phyloP scores from a whole-genome alignment of 2,329 filamentous ascomycete species.

The Leptographium procerum region DNA sequence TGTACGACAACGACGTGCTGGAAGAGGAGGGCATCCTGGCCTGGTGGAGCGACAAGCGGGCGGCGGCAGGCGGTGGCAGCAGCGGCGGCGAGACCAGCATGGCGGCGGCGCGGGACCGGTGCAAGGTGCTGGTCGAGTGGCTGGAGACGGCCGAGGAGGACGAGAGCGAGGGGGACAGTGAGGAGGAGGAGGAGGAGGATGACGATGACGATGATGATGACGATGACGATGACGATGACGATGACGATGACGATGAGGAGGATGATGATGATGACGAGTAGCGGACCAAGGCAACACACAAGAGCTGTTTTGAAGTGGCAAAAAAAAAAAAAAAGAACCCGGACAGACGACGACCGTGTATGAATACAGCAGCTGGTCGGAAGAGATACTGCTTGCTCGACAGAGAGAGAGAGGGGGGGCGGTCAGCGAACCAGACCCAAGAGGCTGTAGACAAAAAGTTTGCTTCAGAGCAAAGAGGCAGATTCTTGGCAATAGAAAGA shows the following conservation, averaged over 20 bases:
- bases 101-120: constrained; percentile 59
- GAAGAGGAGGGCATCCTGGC: constrained; percentile 79
- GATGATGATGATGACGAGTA: background rate
- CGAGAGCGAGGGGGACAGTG: constrained; percentile 44
- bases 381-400: no score
- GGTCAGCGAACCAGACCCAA: no score
- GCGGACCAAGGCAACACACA: no score
- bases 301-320: no score
- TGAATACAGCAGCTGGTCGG: no score
- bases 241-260: background rate
- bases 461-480: no score
- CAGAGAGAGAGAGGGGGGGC: no score
- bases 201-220: background rate
- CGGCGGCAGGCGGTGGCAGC: constrained; percentile 48
- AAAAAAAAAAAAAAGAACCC: background rate
- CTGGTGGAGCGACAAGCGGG: constrained; percentile 75
- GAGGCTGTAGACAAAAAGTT: no score
- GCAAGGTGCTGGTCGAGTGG: constrained; percentile 72
- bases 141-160: constrained; percentile 64
- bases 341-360: no score
- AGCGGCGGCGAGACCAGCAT: constrained; percentile 28
- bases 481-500: no score
- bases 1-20: constrained; percentile 74
- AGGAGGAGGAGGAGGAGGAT: constrained; percentile 9
- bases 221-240: background rate